Evolutionary conservation across 768 basidiomycete species (phyloP).

Genomic region (Chiua virens): DNA sequence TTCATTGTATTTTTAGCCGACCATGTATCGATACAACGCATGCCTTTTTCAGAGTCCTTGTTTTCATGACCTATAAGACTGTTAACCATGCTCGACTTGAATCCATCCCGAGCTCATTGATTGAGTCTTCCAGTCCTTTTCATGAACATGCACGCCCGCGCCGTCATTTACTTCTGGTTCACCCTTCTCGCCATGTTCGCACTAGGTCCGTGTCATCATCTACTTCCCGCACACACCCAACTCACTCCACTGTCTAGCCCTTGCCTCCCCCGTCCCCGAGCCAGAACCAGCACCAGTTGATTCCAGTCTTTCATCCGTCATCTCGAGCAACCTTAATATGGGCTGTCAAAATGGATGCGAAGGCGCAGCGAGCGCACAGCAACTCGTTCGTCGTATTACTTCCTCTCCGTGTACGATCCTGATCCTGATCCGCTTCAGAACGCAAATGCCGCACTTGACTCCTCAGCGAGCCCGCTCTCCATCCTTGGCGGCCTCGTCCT

Average conservation of each 20-base stretch:
- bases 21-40: no score
- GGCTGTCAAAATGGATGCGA: conserved; percentile 25
- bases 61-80: conserved; percentile 4
- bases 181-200: conserved; percentile 18
- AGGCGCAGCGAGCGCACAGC: conserved; percentile 16
- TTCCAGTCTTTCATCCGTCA: conserved; percentile 7
- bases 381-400: conserved; percentile 14
- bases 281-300: conserved; percentile 29
- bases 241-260: conserved; percentile 9
- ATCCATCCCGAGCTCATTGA: conserved; percentile 9
- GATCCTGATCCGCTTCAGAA: conserved; percentile 7
- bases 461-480: conserved; percentile 15
- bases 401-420: not conserved
- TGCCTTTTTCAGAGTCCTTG: not conserved
- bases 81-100: not conserved
- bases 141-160: conserved; percentile 18
- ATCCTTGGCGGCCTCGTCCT: conserved; percentile 24
- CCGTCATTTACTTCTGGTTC: conserved; percentile 20
- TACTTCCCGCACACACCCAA: not conserved
- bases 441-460: conserved; percentile 19
- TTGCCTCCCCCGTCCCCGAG: conserved; percentile 22
- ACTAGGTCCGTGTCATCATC: conserved; percentile 13
- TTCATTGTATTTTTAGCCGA: no score
- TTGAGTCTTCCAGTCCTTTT: not conserved
- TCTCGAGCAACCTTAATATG: conserved; percentile 26